Evolutionary conservation across 768 basidiomycete species (phyloP), one percentile per base, ranked within the genome.

Genomic region (Hygrocybe coccinea): DNA sequence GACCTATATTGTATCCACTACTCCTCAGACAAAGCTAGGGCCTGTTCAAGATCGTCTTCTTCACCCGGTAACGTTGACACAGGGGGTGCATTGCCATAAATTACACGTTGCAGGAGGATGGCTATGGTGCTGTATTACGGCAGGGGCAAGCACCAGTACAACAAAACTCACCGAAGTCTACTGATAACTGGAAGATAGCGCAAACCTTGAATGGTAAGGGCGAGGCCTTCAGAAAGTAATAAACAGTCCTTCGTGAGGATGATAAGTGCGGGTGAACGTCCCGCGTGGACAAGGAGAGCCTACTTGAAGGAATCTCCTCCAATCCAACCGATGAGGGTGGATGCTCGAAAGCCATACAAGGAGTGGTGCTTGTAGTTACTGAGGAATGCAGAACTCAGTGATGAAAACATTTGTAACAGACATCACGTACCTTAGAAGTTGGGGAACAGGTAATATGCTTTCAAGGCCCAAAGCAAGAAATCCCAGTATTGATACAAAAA

Each of bases 231-330:
- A 84, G 59, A 71, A 93, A 91, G 70, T 92, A 93, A 65, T 93
- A 93, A 2, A 78, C 77, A 10, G 86, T 83, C 67, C 90, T 93
- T 62, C 4, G 7, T 36, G 41, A 19, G 33, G 25, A 1, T n/a
- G 5, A 19, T 55, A 21, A 29, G 22, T 25, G 46, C 19, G 33
- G 12, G 36, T 3, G 9, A 14, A 14, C 19, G 5, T 14, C 3
- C n/a, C 8, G n/a, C 21, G 12, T 21, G 10, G n/a, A 29, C 10
- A 24, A 10, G 22, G 24, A 45, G 14, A 49, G 29, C 56, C 59
- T 62, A 90, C 91, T 93, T 93, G 81, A 89, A 92, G 15, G 82
- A 69, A 69, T 93, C 91, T 59, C 91, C 91, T 56, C 86, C 89
- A 45, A 82, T 72, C 91, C 91, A 92, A 29, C 91, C 91, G 35